Evolutionary conservation across 257 asterid species (phyloP), one percentile per base, ranked within the genome.

Genomic region (Solanum medicagineum): DNA sequence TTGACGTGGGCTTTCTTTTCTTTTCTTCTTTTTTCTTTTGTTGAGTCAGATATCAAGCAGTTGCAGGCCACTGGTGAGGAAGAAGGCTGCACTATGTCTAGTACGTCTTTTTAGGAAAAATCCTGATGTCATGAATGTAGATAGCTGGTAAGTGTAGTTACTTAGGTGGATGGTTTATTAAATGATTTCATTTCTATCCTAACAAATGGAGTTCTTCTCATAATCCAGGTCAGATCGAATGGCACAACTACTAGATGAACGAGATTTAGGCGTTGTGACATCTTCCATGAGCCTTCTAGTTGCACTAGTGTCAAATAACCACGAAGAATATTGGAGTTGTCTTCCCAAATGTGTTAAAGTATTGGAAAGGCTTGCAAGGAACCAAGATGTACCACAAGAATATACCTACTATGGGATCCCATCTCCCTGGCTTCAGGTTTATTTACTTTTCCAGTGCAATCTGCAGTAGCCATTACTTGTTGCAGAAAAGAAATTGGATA

Each of bases 391-490:
- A 87, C 99, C 99, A 68, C 99, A 95, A 91, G 99, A 97, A 88
- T 97, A 97, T 91, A 95, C 98, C 85, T 97, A 95, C 70, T 94
- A 97, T 91, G 99, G 99, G 81, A 95, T 97, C 87, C 99, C 99
- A 85, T 97, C 99, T 85, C 99, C 99, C 54, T 97, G 99, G 99
- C 98, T 97, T 90, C 99, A 97, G 98, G 99, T 96, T 69, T 89
- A 89, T 88, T 85, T 84, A 45, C 68, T 82, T 85, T 53, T 79
- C 83, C 19, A 16, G 49, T 53, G 29, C 29, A 79, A 53, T 79
- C 29, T 75, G 83, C 65, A 26, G 24, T 79, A 79, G 83, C 65
- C 65, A 29, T 29, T 53, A 53, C 47, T 77, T 79, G 65, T 54
- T 79, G 45, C 45, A 29, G 83, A 53, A 29, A 79, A 49, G 49